Percentiles rank a stretch among this genome's conserved stretches.
Evolutionary conservation across 2,329 filamentous ascomycete species (phyloP).

Genomic region (Penicillium sp.): DNA sequence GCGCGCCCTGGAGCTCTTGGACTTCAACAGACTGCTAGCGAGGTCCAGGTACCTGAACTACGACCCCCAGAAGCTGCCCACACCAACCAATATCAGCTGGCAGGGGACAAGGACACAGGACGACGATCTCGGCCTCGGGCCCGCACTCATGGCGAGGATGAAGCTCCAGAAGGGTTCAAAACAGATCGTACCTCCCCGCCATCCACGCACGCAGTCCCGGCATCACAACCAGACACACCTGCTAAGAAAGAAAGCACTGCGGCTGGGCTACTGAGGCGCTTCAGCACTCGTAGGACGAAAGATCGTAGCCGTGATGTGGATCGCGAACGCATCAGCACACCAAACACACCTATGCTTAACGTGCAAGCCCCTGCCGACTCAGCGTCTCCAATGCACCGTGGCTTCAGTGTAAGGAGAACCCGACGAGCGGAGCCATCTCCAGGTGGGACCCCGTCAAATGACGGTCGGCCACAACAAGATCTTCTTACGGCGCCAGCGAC

Average conservation of each 20-base stretch:
- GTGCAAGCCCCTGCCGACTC: conserved; percentile 72
- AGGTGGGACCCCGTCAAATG: conserved; percentile 56
- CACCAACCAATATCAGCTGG: conserved; percentile 88
- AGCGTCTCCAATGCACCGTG: conserved; percentile 67
- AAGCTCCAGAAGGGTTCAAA: conserved; percentile 70
- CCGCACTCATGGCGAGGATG: conserved; percentile 91
- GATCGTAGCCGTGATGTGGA: conserved; percentile 46
- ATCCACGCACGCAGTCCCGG: conserved; percentile 47
- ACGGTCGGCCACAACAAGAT: conserved; percentile 67
- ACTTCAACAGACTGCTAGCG: conserved; percentile 55
- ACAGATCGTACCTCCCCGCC: conserved; percentile 56
- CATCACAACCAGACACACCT: conserved; percentile 58
- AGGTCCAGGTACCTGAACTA: conserved; percentile 69
- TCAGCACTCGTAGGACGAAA: conserved; percentile 80
- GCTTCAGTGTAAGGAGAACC: conserved; percentile 74
- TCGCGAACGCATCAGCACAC: conserved; percentile 54
- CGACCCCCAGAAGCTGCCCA: conserved; percentile 79
- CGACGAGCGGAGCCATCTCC: conserved; percentile 53
- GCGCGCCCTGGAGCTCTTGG: conserved; percentile 57
- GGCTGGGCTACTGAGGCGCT: conserved; percentile 75
- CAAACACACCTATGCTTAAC: conserved; percentile 70
- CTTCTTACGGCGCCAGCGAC: conserved; percentile 70
- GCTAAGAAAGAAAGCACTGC: conserved; percentile 83
- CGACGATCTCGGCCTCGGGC: conserved; percentile 79
- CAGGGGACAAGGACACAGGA: conserved; percentile 80